These are phyloP conservation scores for Fagus crenata DNA, from an alignment of 306 rosid species.

Conservation along the genomic window DNA sequence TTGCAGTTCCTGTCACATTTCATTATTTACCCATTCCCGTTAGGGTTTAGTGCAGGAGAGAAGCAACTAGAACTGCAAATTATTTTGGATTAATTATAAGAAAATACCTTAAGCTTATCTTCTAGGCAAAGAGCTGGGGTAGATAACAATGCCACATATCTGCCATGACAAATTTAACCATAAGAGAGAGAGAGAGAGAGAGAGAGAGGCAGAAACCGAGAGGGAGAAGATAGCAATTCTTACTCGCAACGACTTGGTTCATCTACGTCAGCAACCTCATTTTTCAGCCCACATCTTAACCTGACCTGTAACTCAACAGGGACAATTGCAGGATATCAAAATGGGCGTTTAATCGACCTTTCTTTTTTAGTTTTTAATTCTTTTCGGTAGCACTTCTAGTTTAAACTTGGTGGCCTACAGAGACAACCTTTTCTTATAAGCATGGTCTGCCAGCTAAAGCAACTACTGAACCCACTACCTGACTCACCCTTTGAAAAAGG, in stretches of 20 bases:
- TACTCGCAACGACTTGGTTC: constrained; percentile 99
- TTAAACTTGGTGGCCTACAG: not conserved
- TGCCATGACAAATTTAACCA: constrained; percentile 40
- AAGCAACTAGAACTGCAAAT: not conserved
- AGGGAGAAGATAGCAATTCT: constrained; percentile 27
- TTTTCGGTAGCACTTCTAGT: not conserved
- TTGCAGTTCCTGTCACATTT: constrained; percentile 68
- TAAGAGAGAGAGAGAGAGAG: constrained; percentile 24
- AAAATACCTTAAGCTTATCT: constrained; percentile 77
- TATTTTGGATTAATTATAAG: not conserved
- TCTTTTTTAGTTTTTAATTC: not conserved
- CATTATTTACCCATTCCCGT: constrained; percentile 21
- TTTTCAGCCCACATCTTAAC: constrained; percentile 81
- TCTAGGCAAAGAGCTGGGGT: constrained; percentile 80
- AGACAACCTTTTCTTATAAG: not conserved
- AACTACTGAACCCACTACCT: not conserved
- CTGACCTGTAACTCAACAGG: constrained; percentile 59
- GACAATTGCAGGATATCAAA: constrained; percentile 13
- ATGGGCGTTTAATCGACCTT: constrained; percentile 5
- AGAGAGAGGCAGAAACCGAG: not conserved
- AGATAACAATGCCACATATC: constrained; percentile 81
- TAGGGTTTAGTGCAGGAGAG: constrained; percentile 16
- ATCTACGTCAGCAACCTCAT: constrained; percentile 85
- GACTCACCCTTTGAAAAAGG: not conserved
- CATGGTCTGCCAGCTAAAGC: not conserved